Evolutionary conservation across 495 filamentous ascomycete genomes (phyloP).

Genomic region (Hyaloscypha variabilis): DNA sequence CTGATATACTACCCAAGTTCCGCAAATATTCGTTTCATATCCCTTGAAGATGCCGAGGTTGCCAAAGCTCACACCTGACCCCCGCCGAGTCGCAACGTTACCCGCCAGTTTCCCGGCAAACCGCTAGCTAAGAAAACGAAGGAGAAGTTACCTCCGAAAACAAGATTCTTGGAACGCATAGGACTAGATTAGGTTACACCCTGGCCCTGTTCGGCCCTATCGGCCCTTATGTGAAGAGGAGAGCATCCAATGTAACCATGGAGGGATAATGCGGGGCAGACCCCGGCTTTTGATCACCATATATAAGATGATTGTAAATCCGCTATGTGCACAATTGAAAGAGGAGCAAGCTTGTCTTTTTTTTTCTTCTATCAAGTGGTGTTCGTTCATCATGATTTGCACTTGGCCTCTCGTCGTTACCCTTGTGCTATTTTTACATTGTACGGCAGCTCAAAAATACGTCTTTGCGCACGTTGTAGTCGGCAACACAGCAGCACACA

Average conservation of each 20-base stretch:
- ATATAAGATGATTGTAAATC: not conserved
- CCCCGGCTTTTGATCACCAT: not conserved
- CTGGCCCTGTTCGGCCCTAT: not conserved
- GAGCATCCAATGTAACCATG: not conserved
- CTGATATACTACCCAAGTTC: no score
- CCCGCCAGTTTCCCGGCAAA: no score
- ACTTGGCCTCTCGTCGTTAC: not conserved
- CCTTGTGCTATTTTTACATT: not conserved
- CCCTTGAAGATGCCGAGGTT: no score
- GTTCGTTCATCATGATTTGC: not conserved
- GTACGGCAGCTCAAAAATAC: constrained; percentile 19
- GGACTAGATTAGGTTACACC: not conserved
- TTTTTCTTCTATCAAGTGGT: not conserved
- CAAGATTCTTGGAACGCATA: no score
- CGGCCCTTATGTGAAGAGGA: not conserved
- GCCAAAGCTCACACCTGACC: no score
- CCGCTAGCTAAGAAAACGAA: no score
- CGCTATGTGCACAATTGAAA: not conserved
- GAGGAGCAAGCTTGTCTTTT: no score
- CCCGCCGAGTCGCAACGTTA: no score
- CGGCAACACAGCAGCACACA: constrained; percentile 28
- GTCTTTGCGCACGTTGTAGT: constrained; percentile 31
- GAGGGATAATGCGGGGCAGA: not conserved
- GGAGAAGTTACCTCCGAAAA: no score
- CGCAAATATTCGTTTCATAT: no score